Evolutionary conservation across 306 rosid species (phyloP).

Genomic region (Castanea sativa): DNA sequence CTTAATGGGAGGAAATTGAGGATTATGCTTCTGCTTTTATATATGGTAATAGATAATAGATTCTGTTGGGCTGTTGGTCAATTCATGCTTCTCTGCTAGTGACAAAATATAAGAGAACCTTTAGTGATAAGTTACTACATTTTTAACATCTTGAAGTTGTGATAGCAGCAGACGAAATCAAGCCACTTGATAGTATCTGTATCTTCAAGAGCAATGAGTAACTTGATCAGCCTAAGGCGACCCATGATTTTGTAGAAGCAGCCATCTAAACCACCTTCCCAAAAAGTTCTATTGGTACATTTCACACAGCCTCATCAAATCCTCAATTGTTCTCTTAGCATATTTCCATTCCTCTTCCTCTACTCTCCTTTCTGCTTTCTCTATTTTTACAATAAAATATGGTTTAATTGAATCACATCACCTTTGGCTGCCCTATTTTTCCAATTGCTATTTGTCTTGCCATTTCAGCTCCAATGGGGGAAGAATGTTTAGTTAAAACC

Average conservation of each 20-base stretch:
- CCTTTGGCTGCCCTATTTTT: too few species aligned
- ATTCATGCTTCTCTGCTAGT: too few species aligned
- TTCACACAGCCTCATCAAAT: conserved; percentile 75
- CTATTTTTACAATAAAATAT: too few species aligned
- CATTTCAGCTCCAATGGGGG: too few species aligned
- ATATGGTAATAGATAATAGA: too few species aligned
- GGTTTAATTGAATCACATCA: too few species aligned
- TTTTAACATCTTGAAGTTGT: conserved; percentile 80
- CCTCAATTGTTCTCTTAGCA: conserved; percentile 38
- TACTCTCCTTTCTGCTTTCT: too few species aligned
- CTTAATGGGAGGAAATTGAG: too few species aligned
- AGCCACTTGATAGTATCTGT: conserved; percentile 79
- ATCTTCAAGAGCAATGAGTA: conserved; percentile 76
- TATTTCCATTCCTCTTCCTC: too few species aligned
- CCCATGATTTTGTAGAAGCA: conserved; percentile 90
- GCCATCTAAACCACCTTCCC: conserved; percentile 69
- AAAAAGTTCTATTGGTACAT: conserved; percentile 68
- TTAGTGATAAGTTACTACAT: conserved; percentile 71
- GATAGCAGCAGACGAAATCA: conserved; percentile 80
- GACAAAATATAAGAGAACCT: conserved; percentile 12
- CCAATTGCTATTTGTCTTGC: too few species aligned
- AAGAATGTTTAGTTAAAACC: too few species aligned
- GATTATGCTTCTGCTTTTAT: conserved; percentile 57
- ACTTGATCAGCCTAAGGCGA: conserved; percentile 71
- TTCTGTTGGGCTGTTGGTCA: too few species aligned